A percentile compares a stretch with the other conserved stretches of the same genome.
Conservation (phyloP, 2,329 filamentous ascomycete species). For the Trichophyton verrucosum region DNA sequence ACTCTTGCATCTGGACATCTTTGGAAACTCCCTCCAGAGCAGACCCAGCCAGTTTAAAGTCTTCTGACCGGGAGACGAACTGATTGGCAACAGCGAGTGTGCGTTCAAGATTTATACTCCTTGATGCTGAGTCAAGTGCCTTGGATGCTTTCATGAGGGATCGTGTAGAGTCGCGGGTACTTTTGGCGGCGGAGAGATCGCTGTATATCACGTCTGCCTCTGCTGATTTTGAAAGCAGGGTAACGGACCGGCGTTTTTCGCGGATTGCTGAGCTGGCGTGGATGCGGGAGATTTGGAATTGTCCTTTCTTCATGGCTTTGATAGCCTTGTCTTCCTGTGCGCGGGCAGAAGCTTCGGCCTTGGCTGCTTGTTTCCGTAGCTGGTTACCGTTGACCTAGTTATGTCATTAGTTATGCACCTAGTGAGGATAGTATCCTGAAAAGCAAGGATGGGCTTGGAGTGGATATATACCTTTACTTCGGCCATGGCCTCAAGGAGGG, state of each 20-base stretch:
- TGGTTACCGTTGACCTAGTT: constrained; percentile 36
- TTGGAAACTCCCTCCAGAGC: constrained; percentile 32
- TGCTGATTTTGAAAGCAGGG: constrained; percentile 34
- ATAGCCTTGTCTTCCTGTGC: constrained; percentile 38
- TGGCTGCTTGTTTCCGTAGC: constrained; percentile 36
- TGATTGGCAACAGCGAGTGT: constrained; percentile 32
- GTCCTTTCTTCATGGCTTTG: constrained; percentile 36
- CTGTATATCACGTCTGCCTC: constrained; percentile 39
- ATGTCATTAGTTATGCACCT: not conserved
- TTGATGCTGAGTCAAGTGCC: constrained; percentile 34
- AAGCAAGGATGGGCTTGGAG: not conserved
- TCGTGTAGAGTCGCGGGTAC: constrained; percentile 35
- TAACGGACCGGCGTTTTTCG: constrained; percentile 36
- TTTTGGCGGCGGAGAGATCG: constrained; percentile 37
- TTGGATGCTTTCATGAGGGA: constrained; percentile 34
- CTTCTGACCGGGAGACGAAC: constrained; percentile 30
- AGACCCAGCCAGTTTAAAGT: constrained; percentile 33
- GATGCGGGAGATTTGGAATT: constrained; percentile 39
- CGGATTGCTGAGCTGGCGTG: constrained; percentile 36
- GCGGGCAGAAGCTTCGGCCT: constrained; percentile 35
- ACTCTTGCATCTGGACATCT: constrained; percentile 33
- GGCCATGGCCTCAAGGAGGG: constrained; percentile 14
- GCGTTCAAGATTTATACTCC: constrained; percentile 36
- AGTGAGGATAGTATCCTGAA: not conserved
- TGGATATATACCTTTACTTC: constrained; percentile 13